Percentiles rank a stretch among this genome's conserved stretches.
These are phyloP conservation scores for Penicillium polonicum DNA, from an alignment of 2,329 filamentous ascomycete genomes.

Conservation along the genomic window DNA sequence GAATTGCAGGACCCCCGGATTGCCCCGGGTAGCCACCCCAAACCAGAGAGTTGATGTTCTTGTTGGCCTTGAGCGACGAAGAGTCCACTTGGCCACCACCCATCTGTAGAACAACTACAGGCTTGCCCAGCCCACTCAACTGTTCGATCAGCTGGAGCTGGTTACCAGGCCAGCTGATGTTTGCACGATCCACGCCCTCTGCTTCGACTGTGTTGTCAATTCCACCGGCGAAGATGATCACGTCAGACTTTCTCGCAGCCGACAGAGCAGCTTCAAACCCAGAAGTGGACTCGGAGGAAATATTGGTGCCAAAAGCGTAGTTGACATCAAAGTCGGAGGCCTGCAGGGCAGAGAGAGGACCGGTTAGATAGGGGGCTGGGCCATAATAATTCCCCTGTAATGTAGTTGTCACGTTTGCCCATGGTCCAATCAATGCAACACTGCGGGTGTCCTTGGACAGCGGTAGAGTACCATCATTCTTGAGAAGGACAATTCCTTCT, in stretches of 20 bases:
- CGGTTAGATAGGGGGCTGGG: constrained; percentile 55
- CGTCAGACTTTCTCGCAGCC: constrained; percentile 38
- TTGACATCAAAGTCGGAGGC: constrained; percentile 48
- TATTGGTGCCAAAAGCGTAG: constrained; percentile 44
- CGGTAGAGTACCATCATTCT: constrained; percentile 54
- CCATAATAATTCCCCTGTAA: constrained; percentile 62
- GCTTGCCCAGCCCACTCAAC: constrained; percentile 39
- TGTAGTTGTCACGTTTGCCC: constrained; percentile 57
- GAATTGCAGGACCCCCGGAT: constrained; percentile 42
- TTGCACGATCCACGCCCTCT: constrained; percentile 42
- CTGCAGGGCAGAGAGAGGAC: constrained; percentile 54
- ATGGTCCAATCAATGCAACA: constrained; percentile 59
- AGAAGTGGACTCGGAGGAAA: constrained; percentile 29
- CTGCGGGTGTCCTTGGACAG: constrained; percentile 39
- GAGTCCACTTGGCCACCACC: constrained; percentile 48
- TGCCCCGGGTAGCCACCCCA: constrained; percentile 50
- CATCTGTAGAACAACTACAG: constrained; percentile 44
- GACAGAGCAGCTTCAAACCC: constrained; percentile 35
- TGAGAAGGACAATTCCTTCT: constrained; percentile 51
- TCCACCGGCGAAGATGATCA: constrained; percentile 44
- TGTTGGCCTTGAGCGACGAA: constrained; percentile 39
- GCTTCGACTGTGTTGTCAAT: constrained; percentile 45
- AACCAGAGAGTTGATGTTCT: constrained; percentile 42
- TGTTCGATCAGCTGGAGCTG: constrained; percentile 43
- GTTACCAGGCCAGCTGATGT: constrained; percentile 45